phyloP scores from a whole-genome alignment of 73 alveolate genomes.

The Paramecium octaurelia region DNA sequence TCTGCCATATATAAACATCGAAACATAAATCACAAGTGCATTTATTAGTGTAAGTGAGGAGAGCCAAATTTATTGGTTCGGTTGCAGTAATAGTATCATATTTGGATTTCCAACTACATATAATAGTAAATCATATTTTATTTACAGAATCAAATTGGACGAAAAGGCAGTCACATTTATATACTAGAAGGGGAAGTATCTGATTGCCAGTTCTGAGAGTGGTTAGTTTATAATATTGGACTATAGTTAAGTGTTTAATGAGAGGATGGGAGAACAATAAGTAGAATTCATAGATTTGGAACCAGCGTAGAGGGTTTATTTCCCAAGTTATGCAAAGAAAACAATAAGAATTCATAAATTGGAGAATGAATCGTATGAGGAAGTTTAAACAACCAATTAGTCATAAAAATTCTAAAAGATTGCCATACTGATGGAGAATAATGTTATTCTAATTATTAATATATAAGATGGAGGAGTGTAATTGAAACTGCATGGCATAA shows the following conservation, averaged over 20 bases:
- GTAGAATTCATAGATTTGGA: not conserved
- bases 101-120: slow-evolving; percentile 19
- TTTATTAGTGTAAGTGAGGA: not conserved
- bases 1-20: not conserved
- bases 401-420: not conserved
- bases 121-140: not conserved
- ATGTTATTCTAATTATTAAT: not conserved
- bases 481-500: slow-evolving; percentile 13
- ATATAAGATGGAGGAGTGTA: not conserved
- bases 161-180: not conserved
- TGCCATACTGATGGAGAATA: slow-evolving; percentile 6
- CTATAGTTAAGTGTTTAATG: not conserved
- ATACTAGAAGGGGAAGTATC: not conserved
- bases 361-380: slow-evolving; percentile 11
- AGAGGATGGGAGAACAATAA: not conserved
- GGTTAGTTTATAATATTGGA: not conserved
- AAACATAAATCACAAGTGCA: not conserved
- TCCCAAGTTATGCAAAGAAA: slow-evolving; percentile 1
- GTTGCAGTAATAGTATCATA: not conserved
- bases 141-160: not conserved
- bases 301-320: not conserved
- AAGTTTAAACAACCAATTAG: not conserved
- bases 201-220: not conserved
- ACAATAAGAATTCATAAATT: not conserved
- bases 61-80: not conserved